These are phyloP conservation scores for Botrytis hyacinthi DNA, from an alignment of 2,329 filamentous ascomycete genomes.

Conservation along the genomic window DNA sequence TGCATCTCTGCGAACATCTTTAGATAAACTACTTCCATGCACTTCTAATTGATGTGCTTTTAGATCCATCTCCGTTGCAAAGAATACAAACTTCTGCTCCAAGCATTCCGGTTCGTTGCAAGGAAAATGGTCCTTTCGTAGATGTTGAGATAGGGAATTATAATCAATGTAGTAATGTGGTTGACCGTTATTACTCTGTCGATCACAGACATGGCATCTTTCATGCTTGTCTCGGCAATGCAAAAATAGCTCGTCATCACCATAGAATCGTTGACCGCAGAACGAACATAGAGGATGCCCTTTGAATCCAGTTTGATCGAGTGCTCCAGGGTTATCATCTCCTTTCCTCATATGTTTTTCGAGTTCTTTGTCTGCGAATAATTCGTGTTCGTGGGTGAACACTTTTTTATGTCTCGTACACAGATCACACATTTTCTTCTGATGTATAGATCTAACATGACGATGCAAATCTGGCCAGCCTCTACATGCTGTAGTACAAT, in stretches of 20 bases:
- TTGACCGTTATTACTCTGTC: constrained; percentile 45
- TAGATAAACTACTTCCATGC: constrained; percentile 77
- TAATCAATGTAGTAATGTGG: constrained; percentile 94
- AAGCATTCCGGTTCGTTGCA: constrained; percentile 84
- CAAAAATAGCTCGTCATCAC: constrained; percentile 88
- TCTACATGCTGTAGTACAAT: constrained; percentile 81
- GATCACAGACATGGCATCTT: constrained; percentile 90
- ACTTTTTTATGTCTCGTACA: constrained; percentile 96
- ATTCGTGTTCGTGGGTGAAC: constrained; percentile 95
- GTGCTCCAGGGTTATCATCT: constrained; percentile 84
- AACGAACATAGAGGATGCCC: constrained; percentile 94
- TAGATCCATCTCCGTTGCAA: constrained; percentile 89
- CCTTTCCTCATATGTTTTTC: constrained; percentile 86
- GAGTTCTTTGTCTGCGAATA: constrained; percentile 79
- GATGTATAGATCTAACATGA: constrained; percentile 78
- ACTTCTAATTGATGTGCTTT: constrained; percentile 87
- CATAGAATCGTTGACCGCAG: constrained; percentile 89
- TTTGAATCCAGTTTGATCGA: constrained; percentile 93
- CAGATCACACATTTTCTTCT: constrained; percentile 87
- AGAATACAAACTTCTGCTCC: constrained; percentile 98
- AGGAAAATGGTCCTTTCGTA: constrained; percentile 80
- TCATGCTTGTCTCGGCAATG: constrained; percentile 95
- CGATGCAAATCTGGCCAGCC: constrained; percentile 76
- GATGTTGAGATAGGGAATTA: constrained; percentile 80
- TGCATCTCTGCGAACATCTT: constrained; percentile 79